Conservation (phyloP, 202 grass and related monocot genomes). For the Cymbopogon flexuosus region DNA sequence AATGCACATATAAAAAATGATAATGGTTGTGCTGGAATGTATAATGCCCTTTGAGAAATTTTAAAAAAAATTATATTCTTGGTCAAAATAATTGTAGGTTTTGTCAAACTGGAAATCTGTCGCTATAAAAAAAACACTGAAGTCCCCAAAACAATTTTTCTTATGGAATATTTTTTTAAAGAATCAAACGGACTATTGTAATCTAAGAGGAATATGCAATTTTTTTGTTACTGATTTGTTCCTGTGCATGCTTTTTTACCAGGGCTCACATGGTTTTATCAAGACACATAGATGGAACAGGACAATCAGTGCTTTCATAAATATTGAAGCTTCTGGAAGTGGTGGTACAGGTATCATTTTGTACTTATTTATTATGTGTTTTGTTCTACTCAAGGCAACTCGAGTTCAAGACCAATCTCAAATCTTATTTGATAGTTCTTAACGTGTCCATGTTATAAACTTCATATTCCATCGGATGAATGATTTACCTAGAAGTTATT, state of each 20-base stretch:
- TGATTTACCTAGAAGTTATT: background rate
- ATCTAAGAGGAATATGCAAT: background rate
- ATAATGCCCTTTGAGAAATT: background rate
- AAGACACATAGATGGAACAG: slow-evolving; percentile 88
- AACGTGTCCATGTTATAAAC: background rate
- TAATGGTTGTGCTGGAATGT: slow-evolving; percentile 9
- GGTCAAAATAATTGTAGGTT: background rate
- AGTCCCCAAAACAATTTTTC: slow-evolving; percentile 3
- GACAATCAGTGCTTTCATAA: slow-evolving; percentile 81
- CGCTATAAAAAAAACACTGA: background rate
- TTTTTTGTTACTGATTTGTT: background rate
- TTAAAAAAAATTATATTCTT: background rate
- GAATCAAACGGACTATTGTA: background rate
- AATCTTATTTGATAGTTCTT: slow-evolving; percentile 13
- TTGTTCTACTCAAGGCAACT: slow-evolving; percentile 17
- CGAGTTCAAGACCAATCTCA: background rate
- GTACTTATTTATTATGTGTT: slow-evolving; percentile 27
- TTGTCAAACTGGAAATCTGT: background rate
- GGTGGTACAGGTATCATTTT: slow-evolving; percentile 73
- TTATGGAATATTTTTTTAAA: slow-evolving; percentile 15
- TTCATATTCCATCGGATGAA: slow-evolving; percentile 28
- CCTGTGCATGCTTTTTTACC: slow-evolving; percentile 18
- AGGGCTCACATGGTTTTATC: slow-evolving; percentile 98
- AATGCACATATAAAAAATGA: slow-evolving; percentile 10
- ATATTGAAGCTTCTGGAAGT: slow-evolving; percentile 97